Base-by-base conservation (phyloP, 257 asterid species). In the Paulownia fortunei region DNA sequence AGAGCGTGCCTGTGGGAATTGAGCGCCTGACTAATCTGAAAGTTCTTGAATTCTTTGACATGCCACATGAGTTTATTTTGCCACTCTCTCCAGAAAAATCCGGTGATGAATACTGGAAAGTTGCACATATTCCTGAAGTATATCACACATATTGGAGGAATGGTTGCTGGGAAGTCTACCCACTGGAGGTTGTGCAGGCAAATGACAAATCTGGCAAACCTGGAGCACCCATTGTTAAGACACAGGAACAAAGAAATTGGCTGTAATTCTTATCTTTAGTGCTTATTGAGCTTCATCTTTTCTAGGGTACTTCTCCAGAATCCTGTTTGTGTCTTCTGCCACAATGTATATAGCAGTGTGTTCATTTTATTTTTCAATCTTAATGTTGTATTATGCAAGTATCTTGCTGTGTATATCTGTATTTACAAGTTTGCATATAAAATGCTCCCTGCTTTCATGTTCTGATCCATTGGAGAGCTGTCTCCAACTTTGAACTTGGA, bases 101-200 rank as follows among this genome's bases (percentile, higher is more conserved):
- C 0, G 77, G 77, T 5, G 78, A 23, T 13, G 82, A 37, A 7
- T 42, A 59, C 66, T 39, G 58, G 79, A 81, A 77, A 73, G 42
- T 82, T 10, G 72, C 51, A 9, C 81, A 73, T 65, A 77, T 81
- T 70, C 85, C 85, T 32, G 34, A 81, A 72, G 85, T 72, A 4
- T 55, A 70, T 61, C 76, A 76, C 52, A 66, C 79, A 2, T 72
- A 71, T 36, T 77, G 80, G 82, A 72, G 65, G 23, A 71, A 72
- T 37, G 77, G 80, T 46, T 64, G 73, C 23, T 77, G 80, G 85
- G 80, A 82, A 68, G 72, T 74, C 21, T 60, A 61, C 72, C 47
- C 68, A 16, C 37, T 82, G 44, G 82, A 78, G 3, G 75, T 46
- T 56, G 34, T 2, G 13, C 52, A 13, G 64, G 10, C 21, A 49